These are phyloP conservation scores for Ceratocystis variospora DNA, from an alignment of 2,329 filamentous ascomycete species.

Conservation along the genomic window DNA sequence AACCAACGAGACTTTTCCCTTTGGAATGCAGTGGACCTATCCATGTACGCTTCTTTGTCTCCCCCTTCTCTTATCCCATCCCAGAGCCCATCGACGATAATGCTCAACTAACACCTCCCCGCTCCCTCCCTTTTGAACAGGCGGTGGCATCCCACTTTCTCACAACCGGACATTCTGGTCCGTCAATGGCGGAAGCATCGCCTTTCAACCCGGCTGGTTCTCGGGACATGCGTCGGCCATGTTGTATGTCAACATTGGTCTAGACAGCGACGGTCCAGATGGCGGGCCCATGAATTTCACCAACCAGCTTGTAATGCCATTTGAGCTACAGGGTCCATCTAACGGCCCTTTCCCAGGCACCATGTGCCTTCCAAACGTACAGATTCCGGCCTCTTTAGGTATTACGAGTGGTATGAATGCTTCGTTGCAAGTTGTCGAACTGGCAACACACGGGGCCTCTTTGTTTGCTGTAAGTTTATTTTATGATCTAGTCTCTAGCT, in stretches of 20 bases:
- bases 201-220: conserved; percentile 79
- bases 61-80: neutral
- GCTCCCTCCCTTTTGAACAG: conserved; percentile 30
- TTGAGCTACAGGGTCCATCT: conserved; percentile 59
- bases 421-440: conserved; percentile 65
- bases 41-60: conserved; percentile 40
- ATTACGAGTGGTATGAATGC: conserved; percentile 60
- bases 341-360: conserved; percentile 62
- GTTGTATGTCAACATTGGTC: conserved; percentile 72
- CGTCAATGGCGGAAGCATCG: conserved; percentile 56
- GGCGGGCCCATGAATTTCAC: conserved; percentile 31
- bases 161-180: conserved; percentile 74
- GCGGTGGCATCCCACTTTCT: conserved; percentile 59
- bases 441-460: conserved; percentile 59
- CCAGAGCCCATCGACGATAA: neutral
- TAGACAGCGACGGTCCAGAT: conserved; percentile 45
- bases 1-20: conserved; percentile 49
- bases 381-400: conserved; percentile 48
- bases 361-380: conserved; percentile 67
- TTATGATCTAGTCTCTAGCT: neutral
- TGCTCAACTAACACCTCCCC: conserved; percentile 8
- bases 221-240: conserved; percentile 61
- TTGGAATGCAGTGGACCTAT: conserved; percentile 59
- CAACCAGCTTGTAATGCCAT: conserved; percentile 55
- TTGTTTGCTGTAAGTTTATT: conserved; percentile 51